These are phyloP conservation scores for Leccinum uliginosum DNA, from an alignment of 768 basidiomycete species.

Conservation along the genomic window DNA sequence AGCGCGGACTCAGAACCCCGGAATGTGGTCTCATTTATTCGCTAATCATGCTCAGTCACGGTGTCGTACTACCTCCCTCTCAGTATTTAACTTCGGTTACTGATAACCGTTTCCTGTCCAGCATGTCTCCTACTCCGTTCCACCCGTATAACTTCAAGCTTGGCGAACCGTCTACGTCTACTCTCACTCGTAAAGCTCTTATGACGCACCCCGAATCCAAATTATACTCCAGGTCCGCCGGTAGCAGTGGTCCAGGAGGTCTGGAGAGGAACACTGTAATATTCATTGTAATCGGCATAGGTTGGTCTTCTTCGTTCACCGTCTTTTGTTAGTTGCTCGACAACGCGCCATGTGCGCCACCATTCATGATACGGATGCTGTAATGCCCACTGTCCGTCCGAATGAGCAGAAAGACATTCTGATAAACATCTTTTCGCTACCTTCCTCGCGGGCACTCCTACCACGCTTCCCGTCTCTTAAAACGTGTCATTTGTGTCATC, in stretches of 20 bases:
- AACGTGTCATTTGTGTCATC: neutral
- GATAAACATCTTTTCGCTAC: neutral
- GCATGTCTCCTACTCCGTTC: conserved; percentile 12
- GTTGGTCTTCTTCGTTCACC: conserved; percentile 16
- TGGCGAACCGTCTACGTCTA: neutral
- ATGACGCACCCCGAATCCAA: conserved; percentile 3
- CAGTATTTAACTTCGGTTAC: conserved; percentile 16
- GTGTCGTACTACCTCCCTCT: conserved; percentile 7
- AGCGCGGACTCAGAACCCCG: conserved; percentile 1
- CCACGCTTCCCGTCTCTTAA: neutral
- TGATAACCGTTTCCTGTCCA: neutral
- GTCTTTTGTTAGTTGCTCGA: conserved; percentile 1
- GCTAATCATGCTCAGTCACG: conserved; percentile 11
- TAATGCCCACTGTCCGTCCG: neutral
- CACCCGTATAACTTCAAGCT: neutral
- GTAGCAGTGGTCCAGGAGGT: neutral
- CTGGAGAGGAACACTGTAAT: conserved; percentile 16
- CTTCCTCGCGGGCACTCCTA: neutral
- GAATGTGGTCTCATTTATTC: neutral
- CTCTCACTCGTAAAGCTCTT: neutral
- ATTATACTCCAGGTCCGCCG: conserved; percentile 10
- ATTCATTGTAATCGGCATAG: conserved; percentile 23
- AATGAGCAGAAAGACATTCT: neutral
- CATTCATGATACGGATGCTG: neutral
- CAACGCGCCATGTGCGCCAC: neutral